Evolutionary conservation across 306 rosid species (phyloP), one percentile per base, ranked within the genome.

Genomic region (Quercus berberidifolia): DNA sequence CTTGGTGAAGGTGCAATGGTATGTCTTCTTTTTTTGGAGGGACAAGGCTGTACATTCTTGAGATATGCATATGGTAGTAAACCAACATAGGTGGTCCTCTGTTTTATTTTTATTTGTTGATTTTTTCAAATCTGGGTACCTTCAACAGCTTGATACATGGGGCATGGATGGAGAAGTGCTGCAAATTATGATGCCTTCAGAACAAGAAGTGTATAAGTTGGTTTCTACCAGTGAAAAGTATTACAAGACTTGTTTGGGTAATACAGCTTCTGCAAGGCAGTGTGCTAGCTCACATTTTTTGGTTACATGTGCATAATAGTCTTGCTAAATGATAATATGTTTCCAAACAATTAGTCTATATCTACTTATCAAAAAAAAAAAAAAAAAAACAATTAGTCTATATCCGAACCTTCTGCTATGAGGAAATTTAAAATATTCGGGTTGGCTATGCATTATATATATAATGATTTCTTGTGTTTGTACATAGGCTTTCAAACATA

Each of bases 1-100:
- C 88, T 94, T 77, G 97, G 97, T 75, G 93, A 92, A 79, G 90
- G 93, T 74, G 94, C 98, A 81, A 85, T 76, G 97, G 98, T 94
- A 90, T 68, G 87, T 55, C 64, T 28, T 81, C 49, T 73, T 67
- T 58, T 82, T 41, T 72, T 38, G 68, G 38, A 54, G 68, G 78
- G 49, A 74, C 56, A 69, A 55, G 51, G 76, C 76, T 55, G 51
- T 81, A 59, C 74, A 84, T 25, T 75, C 15, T 74, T 13, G 76
- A 55, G 71, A 70, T 52, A 76, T 56, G 12, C 18, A 67, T 41
- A 38, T 62, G 49, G 77, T 77, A 56, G 38, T 68, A 33, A 76
- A 62, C n/a, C 71, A 69, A 31, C 18, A 70, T 54, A 12, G 35
- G 3, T 2, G 3, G 18, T 13, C 26, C 19, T 15, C 11, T 14